Percentiles rank a stretch among this genome's conserved stretches.
Conservation (phyloP, 805 yeast species). For the Yamadazyma philogaea region DNA sequence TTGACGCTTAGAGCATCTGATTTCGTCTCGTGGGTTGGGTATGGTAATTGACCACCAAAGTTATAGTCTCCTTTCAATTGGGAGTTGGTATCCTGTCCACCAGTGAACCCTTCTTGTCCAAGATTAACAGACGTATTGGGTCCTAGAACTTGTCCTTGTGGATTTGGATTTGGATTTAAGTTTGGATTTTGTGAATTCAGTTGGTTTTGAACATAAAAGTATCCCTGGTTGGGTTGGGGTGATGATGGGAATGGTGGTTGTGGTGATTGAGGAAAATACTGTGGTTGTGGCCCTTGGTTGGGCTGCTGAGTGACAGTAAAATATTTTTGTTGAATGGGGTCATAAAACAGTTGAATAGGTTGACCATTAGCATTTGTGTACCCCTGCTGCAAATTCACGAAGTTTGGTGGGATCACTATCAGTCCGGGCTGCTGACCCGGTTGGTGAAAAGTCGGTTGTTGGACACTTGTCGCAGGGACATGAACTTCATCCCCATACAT, state of each 20-base stretch:
- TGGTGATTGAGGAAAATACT: conserved; percentile 38
- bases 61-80: conserved; percentile 9
- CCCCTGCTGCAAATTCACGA: conserved; percentile 16
- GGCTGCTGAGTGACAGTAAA: conserved; percentile 37
- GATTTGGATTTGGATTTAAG: neutral
- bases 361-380: conserved; percentile 23
- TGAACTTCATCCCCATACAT: neutral
- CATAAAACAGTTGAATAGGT: conserved; percentile 41
- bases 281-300: conserved; percentile 31
- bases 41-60: conserved; percentile 19
- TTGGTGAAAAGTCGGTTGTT: conserved; percentile 10
- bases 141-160: conserved; percentile 3
- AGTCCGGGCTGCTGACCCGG: conserved; percentile 13
- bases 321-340: conserved; percentile 44
- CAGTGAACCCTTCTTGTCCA: conserved; percentile 2
- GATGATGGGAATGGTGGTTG: conserved; percentile 20
- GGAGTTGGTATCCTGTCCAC: neutral
- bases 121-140: conserved; percentile 1
- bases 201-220: conserved; percentile 5
- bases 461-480: conserved; percentile 6
- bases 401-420: conserved; percentile 13
- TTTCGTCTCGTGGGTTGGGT: conserved; percentile 13
- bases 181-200: neutral
- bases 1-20: neutral
- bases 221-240: conserved; percentile 17